Conservation (phyloP, 1,284 basidiomycete species). For the Marasmius tenuissimus region DNA sequence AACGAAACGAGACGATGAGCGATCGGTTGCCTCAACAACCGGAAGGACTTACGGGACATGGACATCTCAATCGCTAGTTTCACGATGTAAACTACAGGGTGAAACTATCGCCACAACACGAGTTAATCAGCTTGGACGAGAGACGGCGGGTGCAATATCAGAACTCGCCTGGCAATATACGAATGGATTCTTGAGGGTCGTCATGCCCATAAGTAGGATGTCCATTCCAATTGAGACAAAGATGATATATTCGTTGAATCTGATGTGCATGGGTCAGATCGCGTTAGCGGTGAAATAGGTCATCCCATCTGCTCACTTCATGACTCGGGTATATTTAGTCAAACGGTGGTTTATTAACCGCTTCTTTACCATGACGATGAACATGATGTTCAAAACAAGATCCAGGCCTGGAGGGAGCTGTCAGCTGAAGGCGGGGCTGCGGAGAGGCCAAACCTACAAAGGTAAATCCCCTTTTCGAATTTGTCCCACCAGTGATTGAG, state of each 20-base stretch:
- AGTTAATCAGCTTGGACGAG: no score
- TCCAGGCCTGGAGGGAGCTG: not conserved
- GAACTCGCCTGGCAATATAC: not conserved
- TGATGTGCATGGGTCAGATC: not conserved
- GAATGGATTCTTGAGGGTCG: not conserved
- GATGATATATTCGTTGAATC: conserved; percentile 9
- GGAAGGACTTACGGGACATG: conserved; percentile 1
- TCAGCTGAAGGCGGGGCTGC: no score
- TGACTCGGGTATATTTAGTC: conserved; percentile 3
- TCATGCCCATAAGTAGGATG: conserved; percentile 2
- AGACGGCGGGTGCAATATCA: not conserved
- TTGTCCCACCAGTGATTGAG: not conserved
- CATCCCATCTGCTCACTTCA: not conserved
- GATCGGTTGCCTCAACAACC: not conserved
- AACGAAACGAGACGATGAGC: not conserved
- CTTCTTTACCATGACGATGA: conserved; percentile 6
- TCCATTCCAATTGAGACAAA: conserved; percentile 7
- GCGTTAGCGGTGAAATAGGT: not conserved
- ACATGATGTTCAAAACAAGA: not conserved
- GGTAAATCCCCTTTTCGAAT: no score
- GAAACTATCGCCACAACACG: not conserved
- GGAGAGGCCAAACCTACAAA: no score
- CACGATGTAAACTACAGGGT: conserved; percentile 8
- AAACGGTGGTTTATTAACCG: conserved; percentile 4
- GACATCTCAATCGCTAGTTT: conserved; percentile 9